Base-by-base conservation (phyloP, 2,329 filamentous ascomycete genomes). In the Pseudogymnoascus sp. region DNA sequence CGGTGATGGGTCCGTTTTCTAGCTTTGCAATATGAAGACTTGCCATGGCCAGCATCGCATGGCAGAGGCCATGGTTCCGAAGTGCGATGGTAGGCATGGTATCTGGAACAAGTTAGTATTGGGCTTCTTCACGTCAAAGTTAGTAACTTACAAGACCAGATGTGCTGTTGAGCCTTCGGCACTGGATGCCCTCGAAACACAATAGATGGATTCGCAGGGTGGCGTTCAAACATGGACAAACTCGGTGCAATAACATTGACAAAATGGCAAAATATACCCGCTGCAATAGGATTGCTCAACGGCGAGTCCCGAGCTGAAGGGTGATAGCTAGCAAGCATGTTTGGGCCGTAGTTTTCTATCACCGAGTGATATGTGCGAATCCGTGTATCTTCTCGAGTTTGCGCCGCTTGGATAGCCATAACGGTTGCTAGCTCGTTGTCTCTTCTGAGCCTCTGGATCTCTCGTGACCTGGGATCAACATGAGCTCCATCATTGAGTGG, bases 231-330 rank as follows among this genome's bases (percentile, higher is more conserved):
- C 28, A 96, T 82, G 1, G 92, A 96, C 71, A 97, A 84, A 67
- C 85, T 89, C 0, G 92, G 90, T 0, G 89, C 92, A 2, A 92
- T 96, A 5, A 94, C 88, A 67, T 91, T 89, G 55, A 97, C 86
- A 73, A 97, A 97, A 74, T 97, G 92, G 73, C 88, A 88, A 73
- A 97, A 97, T 5, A 96, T 86, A 30, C 87, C 83, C 12, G 91
- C 88, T 9, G 91, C 93, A 66, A 88, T 87, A 2, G 85, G 83
- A 66, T 97, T 91, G 67, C 87, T 90, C 28, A 97, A 77, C 33
- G 94, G 92, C 39, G 87, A 88, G 33, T 84, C 84, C 22, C 81
- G 76, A 3, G 84, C 81, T 0, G 84, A 84, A 4, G 88, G 87
- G 41, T 81, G 80, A 68, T 92, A 92, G 2, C 82, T 85, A 12